Conservation (phyloP, 768 basidiomycete species). For the Lactarius sanguifluus region DNA sequence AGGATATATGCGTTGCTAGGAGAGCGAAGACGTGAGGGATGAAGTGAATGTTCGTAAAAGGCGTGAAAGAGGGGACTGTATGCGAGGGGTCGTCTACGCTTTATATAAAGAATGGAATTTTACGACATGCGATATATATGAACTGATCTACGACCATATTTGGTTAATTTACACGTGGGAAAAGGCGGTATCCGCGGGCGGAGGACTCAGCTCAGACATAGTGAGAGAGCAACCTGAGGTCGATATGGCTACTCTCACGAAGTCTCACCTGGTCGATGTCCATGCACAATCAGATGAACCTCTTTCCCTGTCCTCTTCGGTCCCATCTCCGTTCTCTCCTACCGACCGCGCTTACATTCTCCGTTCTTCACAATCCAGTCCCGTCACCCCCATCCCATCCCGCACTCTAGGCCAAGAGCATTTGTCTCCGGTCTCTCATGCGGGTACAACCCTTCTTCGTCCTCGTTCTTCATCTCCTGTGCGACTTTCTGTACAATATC, state of each 20-base stretch:
- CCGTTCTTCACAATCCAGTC: constrained; percentile 2
- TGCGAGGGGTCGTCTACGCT: background rate
- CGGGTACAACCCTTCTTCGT: background rate
- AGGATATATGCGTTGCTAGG: background rate
- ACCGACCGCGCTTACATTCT: constrained; percentile 21
- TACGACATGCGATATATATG: background rate
- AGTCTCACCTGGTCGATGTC: constrained; percentile 8
- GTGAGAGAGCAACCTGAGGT: background rate
- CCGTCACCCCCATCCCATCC: background rate
- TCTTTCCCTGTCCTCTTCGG: constrained; percentile 15
- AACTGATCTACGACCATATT: background rate
- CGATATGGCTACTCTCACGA: constrained; percentile 28
- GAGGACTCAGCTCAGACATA: background rate
- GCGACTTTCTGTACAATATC: constrained; percentile 37
- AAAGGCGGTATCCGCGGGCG: background rate
- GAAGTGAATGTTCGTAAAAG: background rate
- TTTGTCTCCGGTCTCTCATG: background rate
- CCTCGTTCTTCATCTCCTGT: constrained; percentile 5
- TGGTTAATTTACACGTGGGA: background rate
- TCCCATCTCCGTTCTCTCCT: constrained; percentile 27
- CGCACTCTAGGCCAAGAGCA: background rate
- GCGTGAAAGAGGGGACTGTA: background rate
- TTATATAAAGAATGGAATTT: background rate
- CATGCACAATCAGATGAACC: constrained; percentile 10
- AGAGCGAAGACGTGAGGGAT: background rate